Evolutionary conservation across 1,139 yeast species (phyloP).

Genomic region (Pichia sp.): DNA sequence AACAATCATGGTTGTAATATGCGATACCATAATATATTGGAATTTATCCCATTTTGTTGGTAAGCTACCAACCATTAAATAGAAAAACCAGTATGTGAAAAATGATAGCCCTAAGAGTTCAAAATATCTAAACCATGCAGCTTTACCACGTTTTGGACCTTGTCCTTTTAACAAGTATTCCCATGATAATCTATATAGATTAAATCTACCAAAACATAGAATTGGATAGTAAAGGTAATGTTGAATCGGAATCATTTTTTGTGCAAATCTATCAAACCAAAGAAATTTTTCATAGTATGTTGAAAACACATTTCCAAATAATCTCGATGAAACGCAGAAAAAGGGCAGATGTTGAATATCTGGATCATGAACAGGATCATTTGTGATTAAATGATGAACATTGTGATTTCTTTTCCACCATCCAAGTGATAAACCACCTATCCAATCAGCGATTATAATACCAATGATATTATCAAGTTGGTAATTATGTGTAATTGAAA

Average conservation of each 20-base stretch:
- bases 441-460: conserved; percentile 62
- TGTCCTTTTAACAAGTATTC: conserved; percentile 59
- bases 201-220: conserved; percentile 77
- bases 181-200: conserved; percentile 78
- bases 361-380: conserved; percentile 90
- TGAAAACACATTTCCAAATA: conserved; percentile 64
- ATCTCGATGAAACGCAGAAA: conserved; percentile 73
- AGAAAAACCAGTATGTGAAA: conserved; percentile 73
- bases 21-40: conserved; percentile 63
- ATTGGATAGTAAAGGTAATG: conserved; percentile 71
- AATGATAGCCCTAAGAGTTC: conserved; percentile 64
- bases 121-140: conserved; percentile 79
- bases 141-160: conserved; percentile 76
- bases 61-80: conserved; percentile 36
- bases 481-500: conserved; percentile 74
- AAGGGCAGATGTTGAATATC: conserved; percentile 91
- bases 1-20: conserved; percentile 77
- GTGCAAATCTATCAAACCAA: conserved; percentile 62
- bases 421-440: conserved; percentile 84
- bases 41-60: conserved; percentile 44
- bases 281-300: conserved; percentile 68
- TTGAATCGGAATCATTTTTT: conserved; percentile 54
- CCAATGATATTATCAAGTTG: conserved; percentile 74
- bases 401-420: conserved; percentile 96
- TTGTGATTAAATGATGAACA: conserved; percentile 81